phyloP scores from a whole-genome alignment of 2,329 filamentous ascomycete genomes.

The Penicillium palitans region DNA sequence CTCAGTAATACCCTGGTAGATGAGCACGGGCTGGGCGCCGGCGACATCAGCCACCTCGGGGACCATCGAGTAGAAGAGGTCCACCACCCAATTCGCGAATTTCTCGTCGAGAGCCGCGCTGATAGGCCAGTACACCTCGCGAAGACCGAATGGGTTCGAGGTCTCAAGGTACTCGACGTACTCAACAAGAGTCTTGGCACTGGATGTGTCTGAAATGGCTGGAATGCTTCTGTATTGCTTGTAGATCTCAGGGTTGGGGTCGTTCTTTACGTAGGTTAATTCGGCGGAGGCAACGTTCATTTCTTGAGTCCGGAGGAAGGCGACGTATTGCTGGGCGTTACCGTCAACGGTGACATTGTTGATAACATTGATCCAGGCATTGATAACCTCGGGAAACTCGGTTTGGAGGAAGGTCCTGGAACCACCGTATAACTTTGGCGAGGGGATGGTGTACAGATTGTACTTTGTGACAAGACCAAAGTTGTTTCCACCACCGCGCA shows the following conservation, averaged over 20 bases:
- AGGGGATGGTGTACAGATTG: conserved; percentile 42
- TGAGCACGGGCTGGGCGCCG: conserved; percentile 28
- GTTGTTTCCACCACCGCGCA: conserved; percentile 45
- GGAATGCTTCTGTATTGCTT: conserved; percentile 38
- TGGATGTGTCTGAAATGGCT: conserved; percentile 32
- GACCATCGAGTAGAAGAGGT: conserved; percentile 28
- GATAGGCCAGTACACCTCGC: conserved; percentile 37
- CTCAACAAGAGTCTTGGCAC: conserved; percentile 30
- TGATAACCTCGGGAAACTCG: conserved; percentile 30
- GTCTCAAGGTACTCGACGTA: conserved; percentile 39
- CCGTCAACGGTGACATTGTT: conserved; percentile 35
- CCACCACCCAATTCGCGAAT: conserved; percentile 27
- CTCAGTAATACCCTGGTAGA: conserved; percentile 37
- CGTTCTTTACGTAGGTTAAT: conserved; percentile 43
- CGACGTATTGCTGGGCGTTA: conserved; percentile 39
- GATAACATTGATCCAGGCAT: conserved; percentile 36
- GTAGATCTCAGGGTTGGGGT: conserved; percentile 39
- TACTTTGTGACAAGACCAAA: conserved; percentile 43
- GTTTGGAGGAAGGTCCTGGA: conserved; percentile 31
- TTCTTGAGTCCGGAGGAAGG: conserved; percentile 30
- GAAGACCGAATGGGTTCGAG: conserved; percentile 35
- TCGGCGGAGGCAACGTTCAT: conserved; percentile 33
- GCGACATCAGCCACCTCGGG: conserved; percentile 20
- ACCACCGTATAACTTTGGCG: conserved; percentile 44
- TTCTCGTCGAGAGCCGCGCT: conserved; percentile 34